Conservation (phyloP, 345 rosid species). For the Aegle marmelos region DNA sequence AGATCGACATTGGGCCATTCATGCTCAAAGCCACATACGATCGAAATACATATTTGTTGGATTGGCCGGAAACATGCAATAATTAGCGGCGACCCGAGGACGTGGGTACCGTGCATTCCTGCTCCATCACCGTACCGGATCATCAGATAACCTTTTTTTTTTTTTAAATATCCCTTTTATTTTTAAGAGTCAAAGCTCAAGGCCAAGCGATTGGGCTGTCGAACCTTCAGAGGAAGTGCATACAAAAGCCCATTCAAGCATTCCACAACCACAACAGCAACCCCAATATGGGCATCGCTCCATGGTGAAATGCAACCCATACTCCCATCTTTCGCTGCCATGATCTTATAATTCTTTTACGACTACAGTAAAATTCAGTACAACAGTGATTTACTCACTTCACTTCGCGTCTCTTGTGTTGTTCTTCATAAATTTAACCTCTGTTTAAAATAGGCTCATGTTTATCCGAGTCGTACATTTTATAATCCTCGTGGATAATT, state of each 20-base stretch:
- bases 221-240: slow-evolving; percentile 12
- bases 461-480: too few relatives aligned
- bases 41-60: slow-evolving; percentile 24
- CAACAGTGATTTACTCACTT: too few relatives aligned
- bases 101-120: slow-evolving; percentile 33
- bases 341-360: background rate
- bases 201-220: background rate
- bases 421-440: too few relatives aligned
- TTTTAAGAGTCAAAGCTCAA: too few relatives aligned
- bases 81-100: slow-evolving; percentile 36
- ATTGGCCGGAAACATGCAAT: slow-evolving; percentile 35
- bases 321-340: background rate
- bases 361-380: too few relatives aligned
- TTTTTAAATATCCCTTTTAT: too few relatives aligned
- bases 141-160: background rate
- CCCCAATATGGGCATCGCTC: slow-evolving; percentile 24
- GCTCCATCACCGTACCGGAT: slow-evolving; percentile 42
- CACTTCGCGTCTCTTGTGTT: too few relatives aligned
- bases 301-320: slow-evolving; percentile 17
- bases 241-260: background rate
- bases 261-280: slow-evolving; percentile 43
- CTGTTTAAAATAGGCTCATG: too few relatives aligned
- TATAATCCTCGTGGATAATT: too few relatives aligned
- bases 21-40: slow-evolving; percentile 15
- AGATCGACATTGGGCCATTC: slow-evolving; percentile 33